Percentiles rank a stretch among this genome's conserved stretches.
These are phyloP conservation scores for Nemania sp. DNA, from an alignment of 2,329 filamentous ascomycete species.

Conservation along the genomic window DNA sequence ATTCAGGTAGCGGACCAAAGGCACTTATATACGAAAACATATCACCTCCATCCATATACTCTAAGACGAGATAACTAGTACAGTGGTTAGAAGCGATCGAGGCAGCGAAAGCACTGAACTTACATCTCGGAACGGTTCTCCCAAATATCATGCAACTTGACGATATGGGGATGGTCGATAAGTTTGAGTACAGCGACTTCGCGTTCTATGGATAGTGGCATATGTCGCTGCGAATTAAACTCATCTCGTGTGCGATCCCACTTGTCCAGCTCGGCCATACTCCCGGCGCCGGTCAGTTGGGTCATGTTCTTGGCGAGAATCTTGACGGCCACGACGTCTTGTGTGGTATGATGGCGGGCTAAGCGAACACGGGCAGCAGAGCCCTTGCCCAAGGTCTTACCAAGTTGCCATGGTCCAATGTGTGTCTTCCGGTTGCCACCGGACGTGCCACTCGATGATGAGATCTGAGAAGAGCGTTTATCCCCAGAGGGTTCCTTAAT, in stretches of 20 bases:
- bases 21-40: slow-evolving; percentile 87
- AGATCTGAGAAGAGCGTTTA: slow-evolving; percentile 47
- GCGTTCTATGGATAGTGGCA: slow-evolving; percentile 90
- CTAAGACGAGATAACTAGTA: slow-evolving; percentile 90
- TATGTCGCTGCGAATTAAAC: slow-evolving; percentile 72
- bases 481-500: slow-evolving; percentile 35
- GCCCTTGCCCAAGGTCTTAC: slow-evolving; percentile 88
- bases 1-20: slow-evolving; percentile 79
- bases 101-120: slow-evolving; percentile 51
- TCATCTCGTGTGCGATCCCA: slow-evolving; percentile 71
- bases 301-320: slow-evolving; percentile 89
- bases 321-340: slow-evolving; percentile 90
- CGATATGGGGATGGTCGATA: slow-evolving; percentile 93
- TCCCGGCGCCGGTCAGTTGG: slow-evolving; percentile 84
- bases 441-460: slow-evolving; percentile 47
- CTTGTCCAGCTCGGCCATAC: slow-evolving; percentile 83
- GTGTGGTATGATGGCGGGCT: slow-evolving; percentile 82
- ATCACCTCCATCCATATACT: slow-evolving; percentile 84
- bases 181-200: slow-evolving; percentile 98
- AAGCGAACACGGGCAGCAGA: slow-evolving; percentile 89
- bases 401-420: slow-evolving; percentile 94
- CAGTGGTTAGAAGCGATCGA: slow-evolving; percentile 40
- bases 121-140: slow-evolving; percentile 96
- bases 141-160: slow-evolving; percentile 96
- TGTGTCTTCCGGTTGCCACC: slow-evolving; percentile 72